Conservation (phyloP, 306 rosid genomes). For the Dalbergia oliveri region DNA sequence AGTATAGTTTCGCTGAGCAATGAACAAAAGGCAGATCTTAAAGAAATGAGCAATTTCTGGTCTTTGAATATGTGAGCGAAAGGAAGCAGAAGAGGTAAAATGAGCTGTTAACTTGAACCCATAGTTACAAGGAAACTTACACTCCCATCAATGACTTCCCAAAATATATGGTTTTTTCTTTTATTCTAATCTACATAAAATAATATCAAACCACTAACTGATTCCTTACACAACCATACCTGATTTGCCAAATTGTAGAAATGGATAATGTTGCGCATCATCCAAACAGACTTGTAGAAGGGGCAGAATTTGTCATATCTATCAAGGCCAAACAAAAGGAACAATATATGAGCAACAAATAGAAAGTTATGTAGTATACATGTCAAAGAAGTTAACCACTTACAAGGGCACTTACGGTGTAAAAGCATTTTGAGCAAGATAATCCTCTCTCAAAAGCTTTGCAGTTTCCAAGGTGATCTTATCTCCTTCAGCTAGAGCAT, state of each 20-base stretch:
- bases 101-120: constrained; percentile 11
- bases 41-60: background rate
- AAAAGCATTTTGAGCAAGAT: constrained; percentile 99
- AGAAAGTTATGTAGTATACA: constrained; percentile 29
- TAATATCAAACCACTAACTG: constrained; percentile 26
- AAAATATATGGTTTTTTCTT: background rate
- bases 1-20: constrained; percentile 19
- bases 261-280: constrained; percentile 99
- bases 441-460: constrained; percentile 99
- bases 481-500: constrained; percentile 98
- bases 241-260: constrained; percentile 98
- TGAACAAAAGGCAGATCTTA: constrained; percentile 10
- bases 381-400: constrained; percentile 29
- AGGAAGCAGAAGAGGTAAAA: constrained; percentile 1
- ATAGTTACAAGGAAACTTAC: constrained; percentile 1
- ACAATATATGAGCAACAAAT: constrained; percentile 16
- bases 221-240: constrained; percentile 56
- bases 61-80: background rate
- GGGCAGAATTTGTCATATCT: constrained; percentile 99
- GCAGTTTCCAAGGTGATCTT: constrained; percentile 99
- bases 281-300: constrained; percentile 99
- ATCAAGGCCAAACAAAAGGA: constrained; percentile 43
- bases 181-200: constrained; percentile 3
- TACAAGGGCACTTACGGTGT: constrained; percentile 74
- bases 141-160: background rate